Base-by-base conservation (phyloP, 805 yeast genomes). In the Jamesozyma hellenica region DNA sequence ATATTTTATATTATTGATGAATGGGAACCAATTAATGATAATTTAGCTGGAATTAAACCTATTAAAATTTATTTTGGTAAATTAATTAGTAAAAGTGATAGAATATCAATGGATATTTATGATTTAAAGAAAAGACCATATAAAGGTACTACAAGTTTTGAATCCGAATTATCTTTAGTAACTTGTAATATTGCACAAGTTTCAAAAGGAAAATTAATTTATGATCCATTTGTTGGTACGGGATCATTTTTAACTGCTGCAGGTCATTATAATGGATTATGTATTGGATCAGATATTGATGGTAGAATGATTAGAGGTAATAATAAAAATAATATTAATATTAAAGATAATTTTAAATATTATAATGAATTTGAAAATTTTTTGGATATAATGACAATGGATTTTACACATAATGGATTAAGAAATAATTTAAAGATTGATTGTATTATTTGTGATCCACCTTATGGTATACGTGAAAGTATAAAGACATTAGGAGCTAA, bases 171-270 rank as follows among this genome's bases (percentile, higher is more conserved):
- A 43, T 77, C 96, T 0, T 63, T 92, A 35, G 81, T 88, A 13
- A 81, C 94, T 25, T 83, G 95, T 52, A 92, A 90, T 53, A 70
- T 92, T 38, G 95, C 83, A 0, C 87, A 82, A 46, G 85, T 81
- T 12, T 67, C 59, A 28, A 67, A 71, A 0, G 82, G 80, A 0
- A 72, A 77, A 39, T 54, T 87, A 3, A 74, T 82, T 55, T 90
- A 85, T 55, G 98, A 92, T 61, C 98, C 98, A 18, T 92, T 92
- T 64, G 86, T 84, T 3, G 98, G 98, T 0, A 92, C 98, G 0
- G 98, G 98, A 0, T 85, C 96, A 16, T 92, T 92, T 54, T 66
- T 90, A 30, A 81, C 86, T 1, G 88, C 96, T 1, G 94, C 87
- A 11, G 85, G 88, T 0, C 74, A 80, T 46, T 86, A 75, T 58